Percentiles rank a stretch among this genome's conserved stretches.
phyloP scores from a whole-genome alignment of 108 stramenopile genomes.

The Pseudonitzschia multistriata region DNA sequence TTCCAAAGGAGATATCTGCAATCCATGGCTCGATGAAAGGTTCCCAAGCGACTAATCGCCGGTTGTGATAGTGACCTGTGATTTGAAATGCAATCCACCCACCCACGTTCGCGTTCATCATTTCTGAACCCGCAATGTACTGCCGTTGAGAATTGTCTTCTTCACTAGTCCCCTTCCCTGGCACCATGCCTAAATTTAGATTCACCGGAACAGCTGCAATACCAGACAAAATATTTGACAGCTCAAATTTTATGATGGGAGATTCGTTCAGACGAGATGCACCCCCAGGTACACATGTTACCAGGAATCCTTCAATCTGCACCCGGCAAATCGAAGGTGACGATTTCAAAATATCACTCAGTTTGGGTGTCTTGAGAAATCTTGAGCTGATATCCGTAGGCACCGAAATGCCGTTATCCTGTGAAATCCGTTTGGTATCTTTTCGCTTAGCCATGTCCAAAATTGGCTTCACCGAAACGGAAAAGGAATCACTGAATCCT shows the following conservation, averaged over 20 bases:
- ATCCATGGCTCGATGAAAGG: slow-evolving; percentile 81
- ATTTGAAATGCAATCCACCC: slow-evolving; percentile 50
- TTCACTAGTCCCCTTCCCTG: not conserved
- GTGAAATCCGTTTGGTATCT: slow-evolving; percentile 8
- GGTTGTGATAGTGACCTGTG: slow-evolving; percentile 71
- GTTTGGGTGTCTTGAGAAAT: not conserved
- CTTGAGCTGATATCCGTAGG: not conserved
- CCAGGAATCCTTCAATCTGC: slow-evolving; percentile 40
- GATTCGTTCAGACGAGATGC: slow-evolving; percentile 51
- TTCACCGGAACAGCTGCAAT: slow-evolving; percentile 32
- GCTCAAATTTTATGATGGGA: slow-evolving; percentile 51
- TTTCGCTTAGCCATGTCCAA: slow-evolving; percentile 34
- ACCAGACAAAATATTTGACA: slow-evolving; percentile 38
- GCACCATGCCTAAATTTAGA: not conserved
- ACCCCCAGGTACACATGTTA: slow-evolving; percentile 63
- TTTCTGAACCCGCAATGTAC: slow-evolving; percentile 15
- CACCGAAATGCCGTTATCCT: not conserved
- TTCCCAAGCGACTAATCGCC: slow-evolving; percentile 74
- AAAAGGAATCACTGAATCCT: slow-evolving; percentile 52
- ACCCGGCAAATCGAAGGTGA: slow-evolving; percentile 40
- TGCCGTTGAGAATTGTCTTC: slow-evolving; percentile 14
- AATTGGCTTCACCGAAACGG: slow-evolving; percentile 41
- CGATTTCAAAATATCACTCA: slow-evolving; percentile 25
- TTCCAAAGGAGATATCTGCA: slow-evolving; percentile 30
- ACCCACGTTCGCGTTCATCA: slow-evolving; percentile 26